phyloP scores from a whole-genome alignment of 1,284 basidiomycete species.

The Trametes polyzona region DNA sequence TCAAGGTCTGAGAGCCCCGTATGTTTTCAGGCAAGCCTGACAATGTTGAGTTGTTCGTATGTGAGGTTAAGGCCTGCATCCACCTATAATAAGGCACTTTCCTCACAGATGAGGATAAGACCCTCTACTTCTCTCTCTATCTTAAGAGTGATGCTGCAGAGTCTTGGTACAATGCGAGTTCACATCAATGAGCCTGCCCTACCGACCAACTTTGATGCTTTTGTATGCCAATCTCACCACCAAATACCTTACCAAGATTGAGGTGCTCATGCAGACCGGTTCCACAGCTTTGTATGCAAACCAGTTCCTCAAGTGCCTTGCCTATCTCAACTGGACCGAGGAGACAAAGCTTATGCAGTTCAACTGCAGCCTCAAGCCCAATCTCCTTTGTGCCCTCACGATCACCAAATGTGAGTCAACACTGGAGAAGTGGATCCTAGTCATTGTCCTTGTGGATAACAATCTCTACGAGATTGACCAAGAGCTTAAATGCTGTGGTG shows the following conservation, averaged over 20 bases:
- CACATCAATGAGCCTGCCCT: too few relatives aligned
- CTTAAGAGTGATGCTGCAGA: conserved; percentile 19
- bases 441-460: conserved; percentile 9
- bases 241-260: conserved; percentile 6
- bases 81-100: conserved; percentile 20
- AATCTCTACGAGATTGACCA: conserved; percentile 1
- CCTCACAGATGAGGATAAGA: conserved; percentile 26
- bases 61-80: conserved; percentile 26
- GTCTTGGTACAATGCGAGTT: too few relatives aligned
- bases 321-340: conserved; percentile 31
- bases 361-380: conserved; percentile 19
- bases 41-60: conserved; percentile 30
- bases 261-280: conserved; percentile 33
- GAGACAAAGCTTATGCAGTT: conserved; percentile 14
- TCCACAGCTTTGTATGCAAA: conserved; percentile 30
- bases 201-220: too few relatives aligned
- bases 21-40: conserved; percentile 15
- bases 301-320: conserved; percentile 30
- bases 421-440: conserved; percentile 15
- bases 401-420: background rate
- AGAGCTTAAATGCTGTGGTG: conserved; percentile 4
- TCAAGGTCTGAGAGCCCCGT: conserved; percentile 5
- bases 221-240: conserved; percentile 1
- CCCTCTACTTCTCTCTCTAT: conserved; percentile 27
- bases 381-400: conserved; percentile 11